phyloP scores from a whole-genome alignment of 306 rosid genomes.

The Castanea crenata region DNA sequence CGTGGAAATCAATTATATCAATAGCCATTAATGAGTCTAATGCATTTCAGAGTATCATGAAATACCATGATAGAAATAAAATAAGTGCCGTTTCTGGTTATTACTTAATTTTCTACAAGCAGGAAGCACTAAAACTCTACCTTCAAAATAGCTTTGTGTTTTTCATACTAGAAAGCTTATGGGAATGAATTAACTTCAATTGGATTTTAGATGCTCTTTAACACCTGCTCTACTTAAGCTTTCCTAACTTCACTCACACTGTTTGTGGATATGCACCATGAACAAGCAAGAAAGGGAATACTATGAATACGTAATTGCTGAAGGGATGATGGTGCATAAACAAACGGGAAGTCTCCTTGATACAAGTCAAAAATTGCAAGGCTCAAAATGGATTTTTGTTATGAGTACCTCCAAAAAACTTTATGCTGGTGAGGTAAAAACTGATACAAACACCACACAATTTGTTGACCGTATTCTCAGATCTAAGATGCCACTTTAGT shows the following conservation, averaged over 20 bases:
- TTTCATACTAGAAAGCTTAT: not conserved
- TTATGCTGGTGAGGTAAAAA: conserved; percentile 33
- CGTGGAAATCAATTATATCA: not conserved
- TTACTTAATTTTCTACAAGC: not conserved
- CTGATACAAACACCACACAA: not conserved
- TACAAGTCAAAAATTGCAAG: conserved; percentile 23
- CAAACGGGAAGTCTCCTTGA: conserved; percentile 30
- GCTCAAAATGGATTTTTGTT: conserved; percentile 42
- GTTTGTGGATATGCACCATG: conserved; percentile 4
- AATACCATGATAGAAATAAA: not conserved
- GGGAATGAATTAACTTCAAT: not conserved
- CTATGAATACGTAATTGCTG: conserved; percentile 32
- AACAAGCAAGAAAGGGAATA: conserved; percentile 38
- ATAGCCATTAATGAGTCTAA: not conserved
- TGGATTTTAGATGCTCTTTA: not conserved
- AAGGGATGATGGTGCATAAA: conserved; percentile 35
- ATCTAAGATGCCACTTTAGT: not conserved
- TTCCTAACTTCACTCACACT: conserved; percentile 1
- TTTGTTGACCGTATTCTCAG: not conserved
- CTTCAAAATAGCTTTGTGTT: not conserved
- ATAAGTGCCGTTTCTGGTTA: not conserved
- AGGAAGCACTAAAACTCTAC: not conserved
- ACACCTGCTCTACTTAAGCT: not conserved
- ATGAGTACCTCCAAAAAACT: conserved; percentile 34
- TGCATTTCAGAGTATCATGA: not conserved